Evolutionary conservation across 2,329 filamentous ascomycete species (phyloP), one percentile per base, ranked within the genome.

Genomic region (Parascedosporium putredinis): DNA sequence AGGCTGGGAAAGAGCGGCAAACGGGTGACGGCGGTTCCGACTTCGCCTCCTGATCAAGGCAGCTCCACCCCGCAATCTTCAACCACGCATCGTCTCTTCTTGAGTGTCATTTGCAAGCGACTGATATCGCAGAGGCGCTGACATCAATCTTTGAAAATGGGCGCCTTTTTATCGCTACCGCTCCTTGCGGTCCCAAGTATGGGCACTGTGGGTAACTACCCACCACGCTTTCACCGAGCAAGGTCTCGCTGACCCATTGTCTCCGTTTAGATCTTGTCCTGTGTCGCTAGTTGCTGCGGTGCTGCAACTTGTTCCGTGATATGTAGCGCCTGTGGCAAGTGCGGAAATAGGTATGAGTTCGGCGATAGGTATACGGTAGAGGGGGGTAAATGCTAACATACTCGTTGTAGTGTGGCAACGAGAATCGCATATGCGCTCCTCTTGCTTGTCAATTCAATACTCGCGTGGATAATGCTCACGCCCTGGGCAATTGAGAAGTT

Each of bases 391-490:
- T 7, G 12, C 33, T 14, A 22, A n/a, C 14, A 23, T 12, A 8
- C 25, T 48, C 16, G 50, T 31, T 47, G 22, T 58, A 94, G 89
- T 70, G 90, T 97, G 70, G 90, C 90, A 51, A 98, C 93, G 57
- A 88, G 93, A 73, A 94, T 97, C 70, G 91, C 87, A 62, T 96
- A 95, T 65, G 90, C 93, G 55, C 80, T 97, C 61, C 84, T 98
- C 55, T 86, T 98, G 50, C 82, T 98, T 57, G 71, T 97, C 67
- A 98, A 98, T 76, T 96, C 91, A 52, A 95, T 97, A 56, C 66
- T 97, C 47, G 91, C 93, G 31, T 98, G 93, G 93, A 88, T 98
- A 58, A 95, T 97, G 88, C 88, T 98, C 70, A 98, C 93, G 20
- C 88, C 89, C 49, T 98, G 93, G 93, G 93, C 93, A 29, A 87